phyloP scores from a whole-genome alignment of 768 basidiomycete species.

The Polyporus arcularius region DNA sequence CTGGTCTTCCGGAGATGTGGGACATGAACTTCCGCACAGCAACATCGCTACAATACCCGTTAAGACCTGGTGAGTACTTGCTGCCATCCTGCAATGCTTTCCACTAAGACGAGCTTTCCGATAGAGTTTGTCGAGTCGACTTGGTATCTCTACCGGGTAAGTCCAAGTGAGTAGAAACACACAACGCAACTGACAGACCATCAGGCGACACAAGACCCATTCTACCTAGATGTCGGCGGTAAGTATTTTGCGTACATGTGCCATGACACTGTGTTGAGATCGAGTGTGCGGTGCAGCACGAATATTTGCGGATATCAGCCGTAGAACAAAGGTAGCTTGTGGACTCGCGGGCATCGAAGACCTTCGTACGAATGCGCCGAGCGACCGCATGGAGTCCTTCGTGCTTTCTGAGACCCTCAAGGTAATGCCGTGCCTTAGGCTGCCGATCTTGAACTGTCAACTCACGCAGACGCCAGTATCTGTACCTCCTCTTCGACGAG shows the following conservation, averaged over 20 bases:
- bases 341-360: constrained; percentile 84
- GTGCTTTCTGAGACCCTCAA: constrained; percentile 92
- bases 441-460: neutral
- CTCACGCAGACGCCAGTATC: constrained; percentile 58
- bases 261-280: neutral
- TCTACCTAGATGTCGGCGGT: constrained; percentile 84
- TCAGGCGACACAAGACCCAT: constrained; percentile 89
- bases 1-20: constrained; percentile 91
- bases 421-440: constrained; percentile 39
- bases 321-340: constrained; percentile 79
- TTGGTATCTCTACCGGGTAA: constrained; percentile 89
- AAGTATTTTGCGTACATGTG: neutral
- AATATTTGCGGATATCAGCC: constrained; percentile 71
- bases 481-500: constrained; percentile 91
- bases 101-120: neutral
- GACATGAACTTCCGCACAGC: constrained; percentile 74
- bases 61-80: constrained; percentile 63
- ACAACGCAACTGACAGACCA: constrained; percentile 3
- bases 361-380: constrained; percentile 72
- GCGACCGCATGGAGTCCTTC: constrained; percentile 98
- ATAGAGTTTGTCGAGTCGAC: constrained; percentile 94
- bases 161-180: constrained; percentile 20
- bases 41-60: constrained; percentile 76
- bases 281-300: constrained; percentile 46
- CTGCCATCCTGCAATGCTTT: neutral